Conservation (phyloP, 2,329 filamentous ascomycete species). For the Plectosphaerella sp. region DNA sequence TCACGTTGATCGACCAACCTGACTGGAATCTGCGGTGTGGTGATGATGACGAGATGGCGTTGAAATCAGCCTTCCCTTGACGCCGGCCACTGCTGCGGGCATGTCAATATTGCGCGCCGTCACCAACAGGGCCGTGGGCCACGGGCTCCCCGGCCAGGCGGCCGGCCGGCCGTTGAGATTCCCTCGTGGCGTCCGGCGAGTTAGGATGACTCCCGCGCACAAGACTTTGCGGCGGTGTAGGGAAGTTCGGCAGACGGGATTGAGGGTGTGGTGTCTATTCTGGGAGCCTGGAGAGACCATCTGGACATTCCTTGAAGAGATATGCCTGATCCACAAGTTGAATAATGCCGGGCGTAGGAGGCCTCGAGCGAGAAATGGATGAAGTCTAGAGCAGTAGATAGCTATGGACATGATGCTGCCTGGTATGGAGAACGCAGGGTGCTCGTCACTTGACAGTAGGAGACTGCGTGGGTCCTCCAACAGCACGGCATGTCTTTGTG, state of each 20-base stretch:
- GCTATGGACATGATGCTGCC: neutral
- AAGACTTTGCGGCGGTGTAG: neutral
- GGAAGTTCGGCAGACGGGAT: neutral
- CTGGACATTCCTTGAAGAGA: neutral
- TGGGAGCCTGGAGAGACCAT: neutral
- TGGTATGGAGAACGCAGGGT: neutral
- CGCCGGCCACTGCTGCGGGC: slow-evolving; percentile 19
- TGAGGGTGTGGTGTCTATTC: no score
- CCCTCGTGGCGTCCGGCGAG: slow-evolving; percentile 4
- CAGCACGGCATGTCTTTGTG: neutral
- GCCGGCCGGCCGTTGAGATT: slow-evolving; percentile 36
- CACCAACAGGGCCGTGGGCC: slow-evolving; percentile 5
- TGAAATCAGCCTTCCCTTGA: slow-evolving; percentile 12
- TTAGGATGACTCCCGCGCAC: neutral
- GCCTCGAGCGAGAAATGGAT: neutral
- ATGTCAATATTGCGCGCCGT: slow-evolving; percentile 7
- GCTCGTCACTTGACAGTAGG: neutral
- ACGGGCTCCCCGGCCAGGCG: slow-evolving; percentile 18
- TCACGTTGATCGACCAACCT: neutral
- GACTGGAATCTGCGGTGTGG: neutral
- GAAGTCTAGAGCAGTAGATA: neutral
- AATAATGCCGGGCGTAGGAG: neutral
- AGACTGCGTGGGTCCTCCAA: neutral
- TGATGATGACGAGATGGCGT: slow-evolving; percentile 6
- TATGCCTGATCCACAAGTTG: neutral